Base-by-base conservation (phyloP, 352 stramenopile genomes). In the Pythium dissimile region DNA sequence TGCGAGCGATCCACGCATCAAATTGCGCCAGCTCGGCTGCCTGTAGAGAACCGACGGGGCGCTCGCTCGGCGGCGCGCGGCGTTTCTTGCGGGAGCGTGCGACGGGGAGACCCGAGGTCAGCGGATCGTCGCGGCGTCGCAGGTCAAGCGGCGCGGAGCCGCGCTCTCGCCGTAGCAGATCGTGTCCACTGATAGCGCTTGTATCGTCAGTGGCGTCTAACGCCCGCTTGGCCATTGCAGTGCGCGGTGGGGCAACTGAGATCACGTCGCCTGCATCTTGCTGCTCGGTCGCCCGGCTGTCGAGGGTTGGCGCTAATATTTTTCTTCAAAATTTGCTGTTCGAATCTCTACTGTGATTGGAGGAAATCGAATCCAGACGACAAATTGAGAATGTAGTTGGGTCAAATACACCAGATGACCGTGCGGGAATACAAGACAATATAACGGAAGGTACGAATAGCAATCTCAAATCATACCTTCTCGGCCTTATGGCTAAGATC, bases 401-500 rank as follows among this genome's bases (percentile, higher is more conserved):
- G 27, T 15, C 27, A 39, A 39, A 18, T 23, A 24, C 26, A 30
- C 1, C 24, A 62, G 34, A 57, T 26, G 5, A 23, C 1, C 51
- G 18, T 7, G 49, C 30, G 54, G 53, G 42, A 60, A 32, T 5
- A 23, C 43, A 12, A 5, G 5, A 18, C 0, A 9, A 51, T 65
- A 59, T 12, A 34, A 21, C 0, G 3, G 27, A 31, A 30, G 5
- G 5, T 12, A n/a, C 13, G 13, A 31, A 37, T 13, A 7, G 3
- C 27, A 31, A 21, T 11, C 7, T 12, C 18, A 62, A 50, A 64
- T 74, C 69, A 84, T 86, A 86, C 76, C 75, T 90, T 89, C 82
- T 90, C 80, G 80, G 84, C 84, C 76, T 91, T 82, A 82, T 90
- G 79, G 81, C 79, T 92, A 89, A 88, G 79, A 89, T 91, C 81